These are phyloP conservation scores for Solanum lignicaule DNA, from an alignment of 257 asterid species.

Conservation along the genomic window DNA sequence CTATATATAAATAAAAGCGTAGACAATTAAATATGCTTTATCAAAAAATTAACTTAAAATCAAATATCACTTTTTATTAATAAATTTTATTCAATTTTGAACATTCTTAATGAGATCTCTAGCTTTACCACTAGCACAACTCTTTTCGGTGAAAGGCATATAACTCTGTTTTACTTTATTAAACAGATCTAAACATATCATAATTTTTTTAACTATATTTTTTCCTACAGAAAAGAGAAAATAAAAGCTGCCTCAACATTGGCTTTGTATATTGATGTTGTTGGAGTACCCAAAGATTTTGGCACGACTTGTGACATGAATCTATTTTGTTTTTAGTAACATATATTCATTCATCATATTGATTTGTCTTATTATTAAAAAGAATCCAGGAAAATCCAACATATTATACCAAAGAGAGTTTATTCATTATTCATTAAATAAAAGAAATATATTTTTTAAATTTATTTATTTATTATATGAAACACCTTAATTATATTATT, in stretches of 20 bases:
- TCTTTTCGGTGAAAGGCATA: background rate
- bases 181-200: no score
- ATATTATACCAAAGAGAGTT: background rate
- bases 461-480: background rate
- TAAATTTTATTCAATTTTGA: background rate
- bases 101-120: rapidly evolving
- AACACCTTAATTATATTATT: background rate
- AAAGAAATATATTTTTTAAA: background rate
- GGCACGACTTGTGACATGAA: background rate
- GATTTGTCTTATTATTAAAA: background rate
- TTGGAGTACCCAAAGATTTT: background rate
- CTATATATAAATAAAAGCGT: background rate
- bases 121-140: background rate
- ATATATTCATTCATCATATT: background rate
- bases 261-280: no score
- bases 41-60: no score
- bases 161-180: no score
- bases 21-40: background rate
- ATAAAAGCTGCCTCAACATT: background rate
- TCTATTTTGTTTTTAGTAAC: background rate
- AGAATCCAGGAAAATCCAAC: background rate
- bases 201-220: no score
- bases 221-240: no score
- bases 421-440: background rate
- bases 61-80: background rate